A percentile compares a stretch with the other conserved stretches of the same genome.
phyloP scores from a whole-genome alignment of 345 rosid species.

The Sonneratia alba region DNA sequence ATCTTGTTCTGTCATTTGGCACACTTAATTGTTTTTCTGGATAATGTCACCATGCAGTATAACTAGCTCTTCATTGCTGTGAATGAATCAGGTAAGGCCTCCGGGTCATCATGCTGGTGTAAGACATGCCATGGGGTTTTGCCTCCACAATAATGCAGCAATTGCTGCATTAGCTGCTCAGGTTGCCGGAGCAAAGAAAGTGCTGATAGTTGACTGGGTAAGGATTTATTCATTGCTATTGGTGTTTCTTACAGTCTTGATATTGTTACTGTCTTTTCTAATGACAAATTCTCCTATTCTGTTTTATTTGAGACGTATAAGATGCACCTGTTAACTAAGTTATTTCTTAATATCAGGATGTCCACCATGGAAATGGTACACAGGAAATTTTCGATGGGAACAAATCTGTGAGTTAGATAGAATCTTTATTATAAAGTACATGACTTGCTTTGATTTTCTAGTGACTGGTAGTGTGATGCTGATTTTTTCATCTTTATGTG shows the following conservation, averaged over 20 bases:
- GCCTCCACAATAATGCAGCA: conserved; percentile 99
- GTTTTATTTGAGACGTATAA: not conserved
- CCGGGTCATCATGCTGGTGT: conserved; percentile 99
- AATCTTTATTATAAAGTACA: not conserved
- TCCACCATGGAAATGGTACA: conserved; percentile 98
- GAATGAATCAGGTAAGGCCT: conserved; percentile 67
- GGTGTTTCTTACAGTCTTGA: conserved; percentile 4
- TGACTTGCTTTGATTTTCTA: conserved; percentile 6
- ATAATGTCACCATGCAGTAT: not conserved
- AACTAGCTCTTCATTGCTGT: not conserved
- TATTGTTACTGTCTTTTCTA: conserved; percentile 10
- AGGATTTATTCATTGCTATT: conserved; percentile 15
- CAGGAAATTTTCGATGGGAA: conserved; percentile 86
- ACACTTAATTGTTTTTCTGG: not conserved
- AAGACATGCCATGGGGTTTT: conserved; percentile 89
- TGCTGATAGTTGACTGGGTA: conserved; percentile 96
- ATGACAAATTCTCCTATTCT: not conserved
- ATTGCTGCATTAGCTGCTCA: conserved; percentile 89
- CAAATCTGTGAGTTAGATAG: conserved; percentile 55
- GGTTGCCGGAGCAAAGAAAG: conserved; percentile 86
- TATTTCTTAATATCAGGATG: conserved; percentile 53
- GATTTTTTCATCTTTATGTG: not conserved
- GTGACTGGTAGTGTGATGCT: conserved; percentile 9
- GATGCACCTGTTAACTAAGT: not conserved
- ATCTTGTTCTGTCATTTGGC: not conserved